Evolutionary conservation across 345 rosid species (phyloP), one percentile per base, ranked within the genome.

Genomic region (Luvunga scandens): DNA sequence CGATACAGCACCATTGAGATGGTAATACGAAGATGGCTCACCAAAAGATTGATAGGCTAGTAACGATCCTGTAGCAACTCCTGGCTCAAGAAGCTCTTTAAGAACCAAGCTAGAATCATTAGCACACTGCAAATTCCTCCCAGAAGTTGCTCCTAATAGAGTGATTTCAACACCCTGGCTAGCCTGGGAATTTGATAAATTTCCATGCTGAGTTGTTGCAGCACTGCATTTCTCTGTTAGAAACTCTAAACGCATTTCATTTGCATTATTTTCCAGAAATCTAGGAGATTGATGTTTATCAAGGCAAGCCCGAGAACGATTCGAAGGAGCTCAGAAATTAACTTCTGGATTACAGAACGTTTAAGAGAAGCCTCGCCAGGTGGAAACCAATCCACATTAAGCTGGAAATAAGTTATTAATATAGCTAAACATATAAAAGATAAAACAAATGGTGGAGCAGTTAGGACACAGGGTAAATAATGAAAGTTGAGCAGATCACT

Each of bases 281-380:
- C 78, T 80, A 31, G 85, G 68, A 74, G 87, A 85, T 55, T 77
- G 78, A 0, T 55, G 72, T 80, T 74, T 85, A 78, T 84, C 77
- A 45, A 81, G 64, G 78, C 82, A 78, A 61, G 65, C 85, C 50
- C 50, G 18, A 45, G 50, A 45, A 45, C 50, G 95, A 57, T 50
- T 80, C 34, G 85, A 83, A 68, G 85, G 71, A 42, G 81, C 78
- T 81, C 92, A 78, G 84, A 87, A 71, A 96, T 87, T 80, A 96
- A 83, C 77, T 79, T 86, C 83, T 86, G 86, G 72, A 95, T 91
- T 72, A 78, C 82, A 42, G 78, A 73, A 70, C 98, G 99, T 85
- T 96, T 96, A 74, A 78, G 83, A 73, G 95, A 92, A 64, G 94
- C 99, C 80, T 96, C 99, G 2, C 75, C 81, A 45, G 98, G 91